Conservation (phyloP, 1,284 basidiomycete genomes). For the Ustilago bromivora region DNA sequence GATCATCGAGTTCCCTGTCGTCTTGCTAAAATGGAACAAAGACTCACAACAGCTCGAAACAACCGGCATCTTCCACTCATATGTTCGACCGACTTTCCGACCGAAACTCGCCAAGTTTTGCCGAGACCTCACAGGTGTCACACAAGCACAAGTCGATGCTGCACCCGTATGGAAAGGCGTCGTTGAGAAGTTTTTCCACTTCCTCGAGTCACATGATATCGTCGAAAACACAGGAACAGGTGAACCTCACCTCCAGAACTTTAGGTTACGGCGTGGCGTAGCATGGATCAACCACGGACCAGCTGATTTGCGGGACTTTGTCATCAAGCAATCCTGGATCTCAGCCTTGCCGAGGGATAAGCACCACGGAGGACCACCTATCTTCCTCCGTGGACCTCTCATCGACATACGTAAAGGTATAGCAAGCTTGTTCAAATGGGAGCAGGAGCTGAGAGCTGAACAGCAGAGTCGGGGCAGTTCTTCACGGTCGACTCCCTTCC, state of each 20-base stretch:
- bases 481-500: conserved; percentile 16
- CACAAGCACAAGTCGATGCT: conserved; percentile 86
- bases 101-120: conserved; percentile 86
- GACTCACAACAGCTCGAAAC: conserved; percentile 73
- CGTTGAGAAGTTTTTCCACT: conserved; percentile 75
- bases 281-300: conserved; percentile 73
- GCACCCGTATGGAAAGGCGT: conserved; percentile 83
- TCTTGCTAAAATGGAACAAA: conserved; percentile 80
- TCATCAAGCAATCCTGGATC: conserved; percentile 82
- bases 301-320: conserved; percentile 82
- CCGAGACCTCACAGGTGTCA: conserved; percentile 87
- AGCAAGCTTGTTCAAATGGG: conserved; percentile 41
- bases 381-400: conserved; percentile 56
- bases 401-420: conserved; percentile 69
- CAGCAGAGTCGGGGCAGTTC: background rate
- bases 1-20: conserved; percentile 86
- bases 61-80: conserved; percentile 85
- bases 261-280: conserved; percentile 40
- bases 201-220: conserved; percentile 74
- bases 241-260: conserved; percentile 24
- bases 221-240: conserved; percentile 55
- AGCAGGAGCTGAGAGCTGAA: conserved; percentile 37
- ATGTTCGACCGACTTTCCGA: conserved; percentile 87
- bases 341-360: conserved; percentile 62
- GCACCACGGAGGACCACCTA: conserved; percentile 39